Evolutionary conservation across 768 basidiomycete genomes (phyloP).

Genomic region (Pleurotus tuoliensis): DNA sequence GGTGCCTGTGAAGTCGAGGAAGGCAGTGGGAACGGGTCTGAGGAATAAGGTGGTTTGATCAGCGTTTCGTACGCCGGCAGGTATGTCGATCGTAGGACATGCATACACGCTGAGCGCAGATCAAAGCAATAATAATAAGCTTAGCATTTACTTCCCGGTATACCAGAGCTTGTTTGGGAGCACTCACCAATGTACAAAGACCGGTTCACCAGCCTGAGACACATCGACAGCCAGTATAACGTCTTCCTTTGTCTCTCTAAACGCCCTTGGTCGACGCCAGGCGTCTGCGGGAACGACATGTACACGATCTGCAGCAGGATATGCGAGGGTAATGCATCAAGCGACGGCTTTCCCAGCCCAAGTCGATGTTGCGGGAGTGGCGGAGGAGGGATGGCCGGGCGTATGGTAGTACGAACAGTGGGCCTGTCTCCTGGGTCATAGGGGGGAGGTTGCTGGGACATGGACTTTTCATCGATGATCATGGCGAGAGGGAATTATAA

Average conservation of each 20-base stretch:
- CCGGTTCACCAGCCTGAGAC: constrained; percentile 62
- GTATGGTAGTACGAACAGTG: constrained; percentile 11
- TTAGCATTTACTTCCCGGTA: background rate
- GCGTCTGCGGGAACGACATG: constrained; percentile 50
- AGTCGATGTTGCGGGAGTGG: constrained; percentile 17
- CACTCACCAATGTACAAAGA: constrained; percentile 62
- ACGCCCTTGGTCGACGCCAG: constrained; percentile 32
- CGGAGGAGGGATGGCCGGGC: constrained; percentile 16
- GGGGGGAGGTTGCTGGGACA: constrained; percentile 21
- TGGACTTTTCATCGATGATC: constrained; percentile 33
- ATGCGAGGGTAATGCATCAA: constrained; percentile 49
- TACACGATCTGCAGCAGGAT: constrained; percentile 69
- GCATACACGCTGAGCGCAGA: constrained; percentile 60
- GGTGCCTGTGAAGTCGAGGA: constrained; percentile 13
- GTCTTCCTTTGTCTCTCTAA: constrained; percentile 58
- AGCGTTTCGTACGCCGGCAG: constrained; percentile 60
- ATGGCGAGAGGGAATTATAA: constrained; percentile 17
- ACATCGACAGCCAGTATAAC: constrained; percentile 65
- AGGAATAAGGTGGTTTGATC: constrained; percentile 65
- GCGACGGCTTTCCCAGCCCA: constrained; percentile 10
- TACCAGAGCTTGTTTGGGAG: background rate
- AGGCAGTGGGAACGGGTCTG: constrained; percentile 71
- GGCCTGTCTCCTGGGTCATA: constrained; percentile 13
- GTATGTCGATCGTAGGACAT: constrained; percentile 74
- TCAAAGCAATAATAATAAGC: background rate